Evolutionary conservation across 106 monocot genomes (phyloP).

Genomic region (Dendrobium nobile): DNA sequence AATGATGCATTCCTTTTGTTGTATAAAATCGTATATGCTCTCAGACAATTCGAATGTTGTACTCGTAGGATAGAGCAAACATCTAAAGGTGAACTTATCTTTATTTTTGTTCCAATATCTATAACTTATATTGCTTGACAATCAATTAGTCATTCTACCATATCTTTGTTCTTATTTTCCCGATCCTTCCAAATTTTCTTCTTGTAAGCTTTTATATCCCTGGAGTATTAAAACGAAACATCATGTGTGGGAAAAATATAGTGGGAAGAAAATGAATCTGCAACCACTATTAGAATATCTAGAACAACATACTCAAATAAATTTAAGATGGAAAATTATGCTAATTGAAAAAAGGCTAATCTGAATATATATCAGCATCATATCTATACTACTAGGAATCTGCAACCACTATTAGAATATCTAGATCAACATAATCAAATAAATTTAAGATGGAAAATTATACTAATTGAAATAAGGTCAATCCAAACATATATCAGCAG

Average conservation of each 20-base stretch:
- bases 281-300: background rate
- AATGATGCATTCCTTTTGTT: too few relatives aligned
- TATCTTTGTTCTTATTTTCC: constrained; percentile 77
- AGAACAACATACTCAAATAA: background rate
- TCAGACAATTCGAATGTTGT: too few relatives aligned
- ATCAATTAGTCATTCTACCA: constrained; percentile 43
- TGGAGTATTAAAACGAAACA: constrained; percentile 12
- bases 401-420: background rate
- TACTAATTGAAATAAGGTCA: background rate
- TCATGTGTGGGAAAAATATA: background rate
- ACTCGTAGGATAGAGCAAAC: too few relatives aligned
- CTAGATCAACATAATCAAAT: background rate
- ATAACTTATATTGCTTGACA: constrained; percentile 45
- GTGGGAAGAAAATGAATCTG: background rate
- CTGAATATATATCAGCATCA: background rate
- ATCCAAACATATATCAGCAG: background rate
- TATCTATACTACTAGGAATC: background rate
- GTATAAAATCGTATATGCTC: too few relatives aligned
- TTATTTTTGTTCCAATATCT: too few relatives aligned
- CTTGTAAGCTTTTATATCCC: constrained; percentile 68
- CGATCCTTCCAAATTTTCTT: constrained; percentile 77
- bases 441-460: background rate
- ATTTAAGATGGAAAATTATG: background rate
- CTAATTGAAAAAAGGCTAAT: background rate
- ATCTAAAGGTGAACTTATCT: too few relatives aligned